Percentiles rank a stretch among this genome's conserved stretches.
phyloP scores from a whole-genome alignment of 2,329 filamentous ascomycete genomes.

The Microthyrium microscopicum region DNA sequence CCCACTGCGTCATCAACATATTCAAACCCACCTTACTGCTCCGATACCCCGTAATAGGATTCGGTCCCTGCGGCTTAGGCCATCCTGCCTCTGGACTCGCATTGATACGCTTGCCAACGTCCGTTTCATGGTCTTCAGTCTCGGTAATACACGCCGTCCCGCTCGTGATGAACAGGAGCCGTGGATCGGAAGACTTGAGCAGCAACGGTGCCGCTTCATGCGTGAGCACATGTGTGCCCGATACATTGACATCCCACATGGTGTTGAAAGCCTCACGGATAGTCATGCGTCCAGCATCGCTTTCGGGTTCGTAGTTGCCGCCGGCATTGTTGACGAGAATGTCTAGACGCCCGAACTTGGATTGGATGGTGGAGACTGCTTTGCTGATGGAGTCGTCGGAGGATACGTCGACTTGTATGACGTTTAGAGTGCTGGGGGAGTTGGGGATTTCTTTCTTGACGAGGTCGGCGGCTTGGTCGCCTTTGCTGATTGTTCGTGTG shows the following conservation, averaged over 20 bases:
- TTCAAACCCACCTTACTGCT: conserved; percentile 30
- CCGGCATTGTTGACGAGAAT: conserved; percentile 42
- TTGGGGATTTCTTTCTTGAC: conserved; percentile 25
- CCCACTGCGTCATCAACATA: conserved; percentile 34
- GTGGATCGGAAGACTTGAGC: conserved; percentile 17
- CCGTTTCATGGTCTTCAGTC: conserved; percentile 14
- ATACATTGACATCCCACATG: conserved; percentile 22
- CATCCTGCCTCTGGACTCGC: conserved; percentile 24
- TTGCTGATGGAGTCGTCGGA: conserved; percentile 35
- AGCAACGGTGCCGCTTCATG: conserved; percentile 20
- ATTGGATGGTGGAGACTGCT: conserved; percentile 27
- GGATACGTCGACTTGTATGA: conserved; percentile 36
- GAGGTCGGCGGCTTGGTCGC: conserved; percentile 27
- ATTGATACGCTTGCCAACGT: conserved; percentile 12
- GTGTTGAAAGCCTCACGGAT: conserved; percentile 22
- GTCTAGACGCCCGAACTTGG: conserved; percentile 31
- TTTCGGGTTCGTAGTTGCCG: conserved; percentile 17
- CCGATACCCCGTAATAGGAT: conserved; percentile 21
- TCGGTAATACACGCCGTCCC: conserved; percentile 19
- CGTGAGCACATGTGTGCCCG: conserved; percentile 23
- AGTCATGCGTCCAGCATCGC: background rate
- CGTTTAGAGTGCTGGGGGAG: conserved; percentile 26
- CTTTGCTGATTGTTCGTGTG: conserved; percentile 34
- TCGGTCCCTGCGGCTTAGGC: conserved; percentile 23
- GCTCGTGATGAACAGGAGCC: conserved; percentile 24